Evolutionary conservation across 2,329 filamentous ascomycete species (phyloP).

Genomic region (Penicillium sp.): DNA sequence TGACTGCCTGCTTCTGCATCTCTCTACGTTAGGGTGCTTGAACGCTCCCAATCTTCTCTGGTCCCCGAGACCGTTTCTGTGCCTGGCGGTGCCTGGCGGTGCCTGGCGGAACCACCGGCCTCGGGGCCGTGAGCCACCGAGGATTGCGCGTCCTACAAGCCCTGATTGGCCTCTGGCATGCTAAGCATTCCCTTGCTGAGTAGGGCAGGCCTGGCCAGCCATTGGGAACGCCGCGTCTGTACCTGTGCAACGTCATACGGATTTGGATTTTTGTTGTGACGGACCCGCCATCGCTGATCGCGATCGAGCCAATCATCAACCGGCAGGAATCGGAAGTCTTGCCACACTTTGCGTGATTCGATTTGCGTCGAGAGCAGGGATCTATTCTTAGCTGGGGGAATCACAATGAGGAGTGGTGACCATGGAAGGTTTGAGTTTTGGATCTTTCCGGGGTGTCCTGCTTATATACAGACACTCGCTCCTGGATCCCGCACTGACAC

Average conservation of each 20-base stretch:
- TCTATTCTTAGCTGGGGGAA: constrained; percentile 21
- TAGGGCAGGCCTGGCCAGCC: constrained; percentile 10
- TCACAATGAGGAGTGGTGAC: not conserved
- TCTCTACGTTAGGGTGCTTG: not conserved
- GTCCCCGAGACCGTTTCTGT: constrained; percentile 6
- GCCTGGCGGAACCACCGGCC: constrained; percentile 6
- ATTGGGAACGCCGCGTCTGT: constrained; percentile 9
- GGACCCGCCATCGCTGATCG: constrained; percentile 14
- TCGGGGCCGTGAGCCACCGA: constrained; percentile 13
- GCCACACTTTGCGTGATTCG: constrained; percentile 25
- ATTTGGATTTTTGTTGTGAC: constrained; percentile 7
- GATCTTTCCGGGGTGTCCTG: not conserved
- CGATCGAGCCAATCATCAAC: constrained; percentile 19
- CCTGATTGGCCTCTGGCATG: constrained; percentile 18
- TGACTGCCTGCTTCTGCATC: not conserved
- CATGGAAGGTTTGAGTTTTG: constrained; percentile 5
- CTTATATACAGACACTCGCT: constrained; percentile 9
- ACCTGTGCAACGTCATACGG: constrained; percentile 21
- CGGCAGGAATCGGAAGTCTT: constrained; percentile 4
- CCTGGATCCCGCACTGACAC: not conserved
- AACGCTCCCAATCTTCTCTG: not conserved
- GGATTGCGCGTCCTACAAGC: constrained; percentile 19
- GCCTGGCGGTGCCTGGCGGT: constrained; percentile 11
- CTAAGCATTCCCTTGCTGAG: constrained; percentile 24
- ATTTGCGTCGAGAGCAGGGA: constrained; percentile 1